Percentiles rank a stretch among this genome's conserved stretches.
phyloP scores from a whole-genome alignment of 257 asterid species.

The Solanum stenotomum region DNA sequence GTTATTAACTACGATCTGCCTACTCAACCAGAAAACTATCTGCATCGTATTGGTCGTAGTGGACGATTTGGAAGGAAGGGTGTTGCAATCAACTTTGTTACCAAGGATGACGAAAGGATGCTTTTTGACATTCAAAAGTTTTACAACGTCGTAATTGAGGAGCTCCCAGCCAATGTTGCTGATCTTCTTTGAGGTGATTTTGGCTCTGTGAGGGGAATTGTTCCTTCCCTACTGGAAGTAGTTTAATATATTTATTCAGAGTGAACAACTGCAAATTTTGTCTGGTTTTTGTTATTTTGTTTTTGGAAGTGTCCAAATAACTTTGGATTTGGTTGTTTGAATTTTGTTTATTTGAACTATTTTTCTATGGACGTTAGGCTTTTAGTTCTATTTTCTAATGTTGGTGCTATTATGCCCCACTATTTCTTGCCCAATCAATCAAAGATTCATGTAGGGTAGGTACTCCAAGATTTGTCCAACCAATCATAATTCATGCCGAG shows the following conservation, averaged over 20 bases:
- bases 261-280: not conserved
- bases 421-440: not conserved
- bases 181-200: not conserved
- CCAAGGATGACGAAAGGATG: slow-evolving; percentile 1
- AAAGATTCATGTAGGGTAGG: not conserved
- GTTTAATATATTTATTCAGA: not conserved
- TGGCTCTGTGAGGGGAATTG: not conserved
- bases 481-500: not conserved
- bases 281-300: not conserved
- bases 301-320: not conserved
- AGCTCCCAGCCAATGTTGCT: slow-evolving; percentile 56
- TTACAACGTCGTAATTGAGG: slow-evolving; percentile 41
- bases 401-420: not conserved
- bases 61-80: slow-evolving; percentile 6
- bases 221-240: not conserved
- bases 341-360: not conserved
- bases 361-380: not conserved
- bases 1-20: not conserved
- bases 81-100: slow-evolving; percentile 1
- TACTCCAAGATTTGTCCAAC: not conserved
- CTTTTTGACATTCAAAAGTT: slow-evolving; percentile 22
- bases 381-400: not conserved
- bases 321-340: not conserved
- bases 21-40: slow-evolving; percentile 1
- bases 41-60: slow-evolving; percentile 4